phyloP scores from a whole-genome alignment of 306 rosid species.

The Dryas drummondii region DNA sequence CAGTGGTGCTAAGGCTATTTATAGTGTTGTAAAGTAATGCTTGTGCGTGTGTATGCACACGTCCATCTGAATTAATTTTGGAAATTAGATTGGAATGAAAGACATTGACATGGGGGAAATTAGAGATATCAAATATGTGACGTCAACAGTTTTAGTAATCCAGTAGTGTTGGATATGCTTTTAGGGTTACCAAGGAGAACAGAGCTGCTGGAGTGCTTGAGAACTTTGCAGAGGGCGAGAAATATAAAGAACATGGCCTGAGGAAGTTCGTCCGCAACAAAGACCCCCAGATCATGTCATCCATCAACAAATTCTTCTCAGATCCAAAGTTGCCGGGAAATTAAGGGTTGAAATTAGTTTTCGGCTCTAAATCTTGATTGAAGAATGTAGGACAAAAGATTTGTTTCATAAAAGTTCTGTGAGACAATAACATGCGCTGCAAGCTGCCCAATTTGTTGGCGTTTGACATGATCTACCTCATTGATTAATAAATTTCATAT shows the following conservation, averaged over 20 bases:
- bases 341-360: background rate
- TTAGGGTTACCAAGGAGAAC: constrained; percentile 75
- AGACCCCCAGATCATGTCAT: constrained; percentile 76
- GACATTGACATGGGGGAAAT: no score
- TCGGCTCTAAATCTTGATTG: background rate
- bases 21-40: no score
- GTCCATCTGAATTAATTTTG: no score
- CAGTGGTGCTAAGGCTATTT: no score
- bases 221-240: constrained; percentile 58
- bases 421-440: no score
- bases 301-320: constrained; percentile 84
- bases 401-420: background rate
- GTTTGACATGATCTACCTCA: no score
- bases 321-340: constrained; percentile 39
- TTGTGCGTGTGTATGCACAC: no score
- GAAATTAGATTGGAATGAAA: no score
- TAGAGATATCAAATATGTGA: background rate
- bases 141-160: background rate
- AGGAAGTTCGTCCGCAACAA: constrained; percentile 71
- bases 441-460: no score
- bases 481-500: no score
- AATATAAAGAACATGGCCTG: constrained; percentile 33
- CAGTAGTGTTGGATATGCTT: background rate
- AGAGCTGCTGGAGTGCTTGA: constrained; percentile 92
- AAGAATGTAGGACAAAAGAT: background rate